Percentiles rank a stretch among this genome's conserved stretches.
Evolutionary conservation across 2,329 filamentous ascomycete species (phyloP).

Genomic region (Epichloe brachyelytri): DNA sequence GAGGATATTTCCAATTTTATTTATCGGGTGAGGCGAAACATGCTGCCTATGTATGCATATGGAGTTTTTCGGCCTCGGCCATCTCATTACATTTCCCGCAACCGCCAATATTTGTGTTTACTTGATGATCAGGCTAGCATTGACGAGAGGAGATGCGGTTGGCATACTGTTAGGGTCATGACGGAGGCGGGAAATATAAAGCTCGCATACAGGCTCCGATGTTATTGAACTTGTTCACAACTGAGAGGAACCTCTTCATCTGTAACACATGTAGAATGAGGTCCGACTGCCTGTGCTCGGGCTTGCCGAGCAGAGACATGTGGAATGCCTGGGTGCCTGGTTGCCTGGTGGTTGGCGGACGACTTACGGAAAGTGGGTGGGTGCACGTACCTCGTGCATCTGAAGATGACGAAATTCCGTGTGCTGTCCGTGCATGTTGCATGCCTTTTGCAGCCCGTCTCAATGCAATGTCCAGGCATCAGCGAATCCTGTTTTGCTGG

Average conservation of each 20-base stretch:
- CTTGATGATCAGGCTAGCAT: not conserved
- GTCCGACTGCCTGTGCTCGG: no score
- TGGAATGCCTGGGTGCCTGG: not conserved
- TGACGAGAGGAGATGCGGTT: not conserved
- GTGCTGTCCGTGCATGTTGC: no score
- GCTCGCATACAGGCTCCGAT: not conserved
- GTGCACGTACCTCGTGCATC: no score
- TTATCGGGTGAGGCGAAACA: not conserved
- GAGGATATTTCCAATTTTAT: not conserved
- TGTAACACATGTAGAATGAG: no score
- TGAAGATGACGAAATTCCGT: no score
- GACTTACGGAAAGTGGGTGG: no score
- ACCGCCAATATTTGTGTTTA: not conserved
- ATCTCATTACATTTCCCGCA: no score
- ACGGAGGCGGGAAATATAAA: not conserved
- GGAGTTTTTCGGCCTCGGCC: not conserved
- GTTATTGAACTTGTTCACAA: not conserved
- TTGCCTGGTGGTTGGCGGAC: no score
- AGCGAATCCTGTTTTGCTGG: no score
- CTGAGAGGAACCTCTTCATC: not conserved
- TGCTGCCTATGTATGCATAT: not conserved
- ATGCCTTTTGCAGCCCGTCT: no score
- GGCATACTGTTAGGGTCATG: not conserved
- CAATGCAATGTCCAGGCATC: no score
- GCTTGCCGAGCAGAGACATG: not conserved